Evolutionary conservation across 441 rosid genomes (phyloP).

Genomic region (Omphalea diandra): DNA sequence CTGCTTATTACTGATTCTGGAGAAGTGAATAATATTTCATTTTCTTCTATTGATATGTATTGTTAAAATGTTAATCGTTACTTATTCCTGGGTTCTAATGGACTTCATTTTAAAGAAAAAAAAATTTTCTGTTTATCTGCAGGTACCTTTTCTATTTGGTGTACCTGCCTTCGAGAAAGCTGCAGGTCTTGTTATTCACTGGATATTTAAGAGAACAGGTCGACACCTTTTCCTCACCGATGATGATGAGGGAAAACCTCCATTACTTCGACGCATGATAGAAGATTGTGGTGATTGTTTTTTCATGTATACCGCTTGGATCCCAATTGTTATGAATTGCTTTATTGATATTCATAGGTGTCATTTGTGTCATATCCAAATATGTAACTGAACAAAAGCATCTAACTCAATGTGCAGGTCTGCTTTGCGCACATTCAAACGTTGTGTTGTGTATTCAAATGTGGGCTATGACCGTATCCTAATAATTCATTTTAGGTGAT

Average conservation of each 20-base stretch:
- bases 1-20: not conserved
- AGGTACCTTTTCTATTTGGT: conserved; percentile 99
- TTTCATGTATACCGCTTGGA: conserved; percentile 59
- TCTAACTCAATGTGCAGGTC: conserved; percentile 54
- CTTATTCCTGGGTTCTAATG: conserved; percentile 5
- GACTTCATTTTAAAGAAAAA: conserved; percentile 4
- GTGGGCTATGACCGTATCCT: conserved; percentile 93
- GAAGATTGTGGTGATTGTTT: conserved; percentile 58
- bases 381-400: conserved; percentile 14
- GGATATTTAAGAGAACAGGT: conserved; percentile 93
- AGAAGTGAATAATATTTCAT: not conserved
- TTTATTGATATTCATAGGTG: conserved; percentile 1
- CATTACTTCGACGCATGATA: conserved; percentile 75
- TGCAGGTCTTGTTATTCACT: conserved; percentile 83
- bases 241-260: conserved; percentile 80
- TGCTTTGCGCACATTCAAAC: conserved; percentile 72
- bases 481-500: conserved; percentile 2
- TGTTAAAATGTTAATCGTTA: not conserved
- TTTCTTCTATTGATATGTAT: not conserved
- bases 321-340: conserved; percentile 13
- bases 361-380: conserved; percentile 2
- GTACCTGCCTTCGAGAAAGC: conserved; percentile 80
- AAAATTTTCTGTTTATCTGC: too few relatives aligned
- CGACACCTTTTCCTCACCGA: conserved; percentile 91
- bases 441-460: conserved; percentile 89